phyloP scores from a whole-genome alignment of 805 yeast species.

The Kuraishia molischiana region DNA sequence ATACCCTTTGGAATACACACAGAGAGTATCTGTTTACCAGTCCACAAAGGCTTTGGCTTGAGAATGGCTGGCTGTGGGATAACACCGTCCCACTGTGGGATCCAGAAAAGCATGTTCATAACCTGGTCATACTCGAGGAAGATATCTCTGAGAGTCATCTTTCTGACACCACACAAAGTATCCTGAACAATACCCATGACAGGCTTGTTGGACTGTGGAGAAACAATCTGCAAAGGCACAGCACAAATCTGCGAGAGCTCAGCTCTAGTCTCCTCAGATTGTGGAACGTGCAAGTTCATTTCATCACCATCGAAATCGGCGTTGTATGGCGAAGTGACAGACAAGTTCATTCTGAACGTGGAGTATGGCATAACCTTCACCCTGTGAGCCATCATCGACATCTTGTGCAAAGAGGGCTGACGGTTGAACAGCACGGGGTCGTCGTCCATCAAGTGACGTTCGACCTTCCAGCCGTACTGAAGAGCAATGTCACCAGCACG shows the following conservation, averaged over 20 bases:
- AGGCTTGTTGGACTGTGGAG: constrained; percentile 97
- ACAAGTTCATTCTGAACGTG: constrained; percentile 90
- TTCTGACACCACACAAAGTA: constrained; percentile 93
- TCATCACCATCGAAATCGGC: constrained; percentile 99
- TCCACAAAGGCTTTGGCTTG: constrained; percentile 95
- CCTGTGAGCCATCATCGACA: constrained; percentile 99
- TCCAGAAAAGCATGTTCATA: constrained; percentile 95
- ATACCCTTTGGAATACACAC: constrained; percentile 94
- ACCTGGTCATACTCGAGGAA: constrained; percentile 90
- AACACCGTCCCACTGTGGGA: constrained; percentile 97
- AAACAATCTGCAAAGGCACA: constrained; percentile 94
- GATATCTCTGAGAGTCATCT: constrained; percentile 84
- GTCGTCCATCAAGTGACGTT: constrained; percentile 94
- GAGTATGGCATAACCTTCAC: constrained; percentile 98
- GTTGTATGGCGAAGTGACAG: constrained; percentile 98
- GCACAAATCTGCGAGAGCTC: constrained; percentile 93
- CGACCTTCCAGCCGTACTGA: constrained; percentile 99
- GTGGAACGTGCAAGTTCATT: constrained; percentile 99
- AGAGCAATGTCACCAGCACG: constrained; percentile 97
- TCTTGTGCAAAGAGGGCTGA: constrained; percentile 97
- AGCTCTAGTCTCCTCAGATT: constrained; percentile 95
- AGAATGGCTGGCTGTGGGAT: constrained; percentile 91
- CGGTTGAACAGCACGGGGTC: constrained; percentile 98
- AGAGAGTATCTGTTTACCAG: constrained; percentile 91
- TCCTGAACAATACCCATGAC: constrained; percentile 99